Evolutionary conservation across 495 filamentous ascomycete species (phyloP).

Genomic region (Glarea lozoyensis): DNA sequence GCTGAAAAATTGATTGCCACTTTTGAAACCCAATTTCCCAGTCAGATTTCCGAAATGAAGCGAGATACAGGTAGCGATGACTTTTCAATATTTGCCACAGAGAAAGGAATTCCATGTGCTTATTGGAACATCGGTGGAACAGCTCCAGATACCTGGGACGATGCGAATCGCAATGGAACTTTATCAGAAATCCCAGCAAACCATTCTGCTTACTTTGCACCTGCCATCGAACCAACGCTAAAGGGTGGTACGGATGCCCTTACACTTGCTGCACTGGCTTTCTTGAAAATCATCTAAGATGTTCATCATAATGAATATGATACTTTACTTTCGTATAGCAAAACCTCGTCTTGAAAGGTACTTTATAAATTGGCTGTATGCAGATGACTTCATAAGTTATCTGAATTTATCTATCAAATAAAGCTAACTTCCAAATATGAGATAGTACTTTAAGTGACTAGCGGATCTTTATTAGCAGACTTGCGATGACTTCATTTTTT

Average conservation of each 20-base stretch:
- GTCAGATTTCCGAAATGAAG: conserved; percentile 7
- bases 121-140: conserved; percentile 50
- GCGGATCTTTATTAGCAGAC: no score
- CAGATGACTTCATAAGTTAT: no score
- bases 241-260: conserved; percentile 42
- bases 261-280: conserved; percentile 41
- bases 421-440: no score
- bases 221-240: conserved; percentile 49
- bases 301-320: no score
- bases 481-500: no score
- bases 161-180: conserved; percentile 28
- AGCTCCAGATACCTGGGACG: conserved; percentile 17
- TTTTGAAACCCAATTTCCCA: conserved; percentile 36
- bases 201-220: conserved; percentile 50
- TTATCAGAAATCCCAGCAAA: conserved; percentile 38
- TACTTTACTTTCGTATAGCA: no score
- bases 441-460: no score
- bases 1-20: conserved; percentile 27
- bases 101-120: conserved; percentile 34
- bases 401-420: no score
- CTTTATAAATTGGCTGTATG: no score
- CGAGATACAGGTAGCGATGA: conserved; percentile 38
- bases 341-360: no score
- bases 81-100: conserved; percentile 43
- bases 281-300: no score